These are phyloP conservation scores for Ceratocystis huliohia DNA, from an alignment of 2,329 filamentous ascomycete genomes.

Conservation along the genomic window DNA sequence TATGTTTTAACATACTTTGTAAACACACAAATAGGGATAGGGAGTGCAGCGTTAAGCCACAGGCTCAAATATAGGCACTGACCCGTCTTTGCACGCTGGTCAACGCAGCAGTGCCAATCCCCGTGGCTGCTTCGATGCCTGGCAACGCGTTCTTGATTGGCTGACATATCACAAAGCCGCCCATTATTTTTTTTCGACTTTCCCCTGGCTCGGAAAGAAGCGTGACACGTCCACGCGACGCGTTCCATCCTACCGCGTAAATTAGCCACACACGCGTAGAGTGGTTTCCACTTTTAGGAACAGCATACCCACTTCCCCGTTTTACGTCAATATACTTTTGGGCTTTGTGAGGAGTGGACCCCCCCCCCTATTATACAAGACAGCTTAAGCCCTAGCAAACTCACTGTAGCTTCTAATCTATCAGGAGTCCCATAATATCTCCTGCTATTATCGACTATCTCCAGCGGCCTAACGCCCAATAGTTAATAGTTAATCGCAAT, in stretches of 20 bases:
- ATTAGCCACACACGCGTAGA: neutral
- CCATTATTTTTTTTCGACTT: neutral
- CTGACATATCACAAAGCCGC: neutral
- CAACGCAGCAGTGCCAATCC: neutral
- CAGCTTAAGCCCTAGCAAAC: neutral
- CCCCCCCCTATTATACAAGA: neutral
- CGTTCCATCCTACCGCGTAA: neutral
- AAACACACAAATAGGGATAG: constrained; percentile 6
- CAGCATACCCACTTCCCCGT: too few relatives aligned
- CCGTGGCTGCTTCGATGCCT: neutral
- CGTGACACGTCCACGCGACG: constrained; percentile 3
- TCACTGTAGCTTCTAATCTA: too few relatives aligned
- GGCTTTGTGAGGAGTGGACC: neutral
- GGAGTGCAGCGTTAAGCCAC: neutral
- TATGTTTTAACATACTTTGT: neutral
- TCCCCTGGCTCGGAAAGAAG: neutral
- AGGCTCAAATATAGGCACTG: neutral
- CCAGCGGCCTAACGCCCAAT: constrained; percentile 6
- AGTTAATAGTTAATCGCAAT: neutral
- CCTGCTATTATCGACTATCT: constrained; percentile 21
- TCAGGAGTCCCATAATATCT: constrained; percentile 1
- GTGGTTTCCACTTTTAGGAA: constrained; percentile 1
- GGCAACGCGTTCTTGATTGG: constrained; percentile 14
- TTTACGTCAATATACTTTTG: neutral
- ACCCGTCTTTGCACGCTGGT: neutral